These are phyloP conservation scores for Coprinopsis marcescibilis DNA, from an alignment of 768 basidiomycete genomes.

Conservation along the genomic window DNA sequence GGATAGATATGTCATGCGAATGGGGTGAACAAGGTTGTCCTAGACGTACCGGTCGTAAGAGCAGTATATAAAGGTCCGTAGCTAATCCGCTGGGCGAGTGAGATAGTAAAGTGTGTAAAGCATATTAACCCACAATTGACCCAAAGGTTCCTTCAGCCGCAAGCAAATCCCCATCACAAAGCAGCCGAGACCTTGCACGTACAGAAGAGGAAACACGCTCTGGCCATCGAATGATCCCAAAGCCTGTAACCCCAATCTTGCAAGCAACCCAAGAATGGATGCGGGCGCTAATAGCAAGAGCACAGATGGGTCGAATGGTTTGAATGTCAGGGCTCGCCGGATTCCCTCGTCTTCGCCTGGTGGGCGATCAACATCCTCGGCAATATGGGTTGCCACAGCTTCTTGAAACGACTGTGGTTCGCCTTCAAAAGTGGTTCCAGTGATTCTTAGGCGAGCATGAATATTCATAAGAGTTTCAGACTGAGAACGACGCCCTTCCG, in stretches of 20 bases:
- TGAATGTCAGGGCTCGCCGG: conserved; percentile 27
- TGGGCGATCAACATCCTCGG: conserved; percentile 32
- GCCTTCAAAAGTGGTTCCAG: not conserved
- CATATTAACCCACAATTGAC: conserved; percentile 54
- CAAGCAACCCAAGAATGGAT: conserved; percentile 81
- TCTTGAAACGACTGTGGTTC: not conserved
- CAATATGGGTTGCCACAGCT: conserved; percentile 16
- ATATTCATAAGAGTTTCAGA: too few relatives aligned
- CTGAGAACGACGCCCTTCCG: too few relatives aligned
- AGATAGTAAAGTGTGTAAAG: not conserved
- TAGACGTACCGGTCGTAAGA: conserved; percentile 66
- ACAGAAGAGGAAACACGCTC: conserved; percentile 77
- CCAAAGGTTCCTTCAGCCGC: conserved; percentile 65
- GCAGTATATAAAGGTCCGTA: conserved; percentile 88
- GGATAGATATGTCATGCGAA: conserved; percentile 1
- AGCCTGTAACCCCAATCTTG: conserved; percentile 72
- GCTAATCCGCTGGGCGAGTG: conserved; percentile 34
- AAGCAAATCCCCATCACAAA: conserved; percentile 84
- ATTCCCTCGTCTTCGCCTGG: conserved; percentile 25
- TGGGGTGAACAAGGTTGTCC: not conserved
- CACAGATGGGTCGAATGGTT: conserved; percentile 58
- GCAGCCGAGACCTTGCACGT: conserved; percentile 85
- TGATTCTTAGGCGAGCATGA: too few relatives aligned
- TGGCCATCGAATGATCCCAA: conserved; percentile 68
- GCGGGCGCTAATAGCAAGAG: conserved; percentile 71